phyloP scores from a whole-genome alignment of 2,329 filamentous ascomycete genomes.

The Curvularia sp. region DNA sequence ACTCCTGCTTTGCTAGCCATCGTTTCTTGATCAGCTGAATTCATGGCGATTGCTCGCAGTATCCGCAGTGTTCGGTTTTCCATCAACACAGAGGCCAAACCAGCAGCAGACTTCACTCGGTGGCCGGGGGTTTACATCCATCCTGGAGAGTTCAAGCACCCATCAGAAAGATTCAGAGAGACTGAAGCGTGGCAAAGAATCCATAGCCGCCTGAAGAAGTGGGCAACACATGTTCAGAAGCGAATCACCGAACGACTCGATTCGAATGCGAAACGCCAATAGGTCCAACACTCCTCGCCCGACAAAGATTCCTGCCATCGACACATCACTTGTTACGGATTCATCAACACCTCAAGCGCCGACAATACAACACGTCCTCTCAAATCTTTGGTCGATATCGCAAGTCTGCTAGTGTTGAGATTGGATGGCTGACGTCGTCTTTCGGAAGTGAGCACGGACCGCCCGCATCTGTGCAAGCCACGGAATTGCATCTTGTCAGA shows the following conservation, averaged over 20 bases:
- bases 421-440: slow-evolving; percentile 7
- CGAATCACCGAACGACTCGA: neutral
- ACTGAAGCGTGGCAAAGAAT: slow-evolving; percentile 34
- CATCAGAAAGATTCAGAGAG: slow-evolving; percentile 17
- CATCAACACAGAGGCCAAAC: slow-evolving; percentile 1
- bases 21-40: neutral
- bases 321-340: too few species aligned
- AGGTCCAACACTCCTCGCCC: too few species aligned
- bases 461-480: slow-evolving; percentile 28
- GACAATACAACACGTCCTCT: too few species aligned
- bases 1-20: slow-evolving; percentile 5
- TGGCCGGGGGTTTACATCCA: slow-evolving; percentile 36
- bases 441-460: slow-evolving; percentile 31
- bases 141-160: slow-evolving; percentile 32
- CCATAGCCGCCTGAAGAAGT: slow-evolving; percentile 22
- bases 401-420: slow-evolving; percentile 4
- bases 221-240: slow-evolving; percentile 10
- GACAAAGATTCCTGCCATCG: too few species aligned
- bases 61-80: slow-evolving; percentile 16
- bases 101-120: slow-evolving; percentile 24
- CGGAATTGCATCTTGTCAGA: slow-evolving; percentile 23
- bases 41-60: slow-evolving; percentile 13
- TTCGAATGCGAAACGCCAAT: slow-evolving; percentile 14
- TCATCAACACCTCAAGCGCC: too few species aligned
- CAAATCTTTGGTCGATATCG: neutral